Conservation (phyloP, 176 grass and related monocot genomes). For the Musa troglodytarum region DNA sequence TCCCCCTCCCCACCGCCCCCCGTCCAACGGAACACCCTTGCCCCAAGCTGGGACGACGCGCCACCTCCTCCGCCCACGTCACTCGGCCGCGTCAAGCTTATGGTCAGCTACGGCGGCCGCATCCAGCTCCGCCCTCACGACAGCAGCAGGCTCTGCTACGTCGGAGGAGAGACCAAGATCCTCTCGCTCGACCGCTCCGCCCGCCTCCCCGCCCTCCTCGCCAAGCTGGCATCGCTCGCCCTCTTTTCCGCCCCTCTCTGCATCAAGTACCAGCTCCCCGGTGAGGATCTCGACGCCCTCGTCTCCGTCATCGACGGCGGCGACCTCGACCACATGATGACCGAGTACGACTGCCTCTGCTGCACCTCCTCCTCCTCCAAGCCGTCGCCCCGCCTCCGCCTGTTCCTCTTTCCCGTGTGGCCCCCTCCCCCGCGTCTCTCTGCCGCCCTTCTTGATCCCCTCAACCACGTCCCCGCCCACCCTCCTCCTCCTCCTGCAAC, state of each 20-base stretch:
- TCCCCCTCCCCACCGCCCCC: conserved; percentile 37
- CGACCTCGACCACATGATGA: conserved; percentile 75
- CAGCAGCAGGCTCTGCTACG: conserved; percentile 65
- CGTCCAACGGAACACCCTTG: conserved; percentile 13
- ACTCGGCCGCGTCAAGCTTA: conserved; percentile 40
- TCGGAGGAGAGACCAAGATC: conserved; percentile 97
- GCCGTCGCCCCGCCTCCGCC: conserved; percentile 41
- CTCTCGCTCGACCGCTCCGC: conserved; percentile 67
- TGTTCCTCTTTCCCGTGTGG: conserved; percentile 81
- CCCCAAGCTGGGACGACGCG: conserved; percentile 16
- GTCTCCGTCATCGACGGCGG: conserved; percentile 92
- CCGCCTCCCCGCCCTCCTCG: conserved; percentile 51
- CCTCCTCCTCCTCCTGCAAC: not conserved
- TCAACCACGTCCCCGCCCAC: conserved; percentile 40
- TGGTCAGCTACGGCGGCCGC: conserved; percentile 93
- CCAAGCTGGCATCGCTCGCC: conserved; percentile 37
- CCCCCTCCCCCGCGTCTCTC: conserved; percentile 34
- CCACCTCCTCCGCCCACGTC: conserved; percentile 1
- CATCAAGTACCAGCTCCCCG: conserved; percentile 94
- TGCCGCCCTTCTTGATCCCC: conserved; percentile 34
- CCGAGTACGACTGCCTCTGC: conserved; percentile 85
- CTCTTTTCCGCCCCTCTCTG: conserved; percentile 21
- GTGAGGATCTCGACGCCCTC: conserved; percentile 96
- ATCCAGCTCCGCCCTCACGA: conserved; percentile 80
- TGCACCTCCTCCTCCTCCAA: conserved; percentile 29